Conservation (phyloP, 805 yeast species). For the Yamadazyma phyllophila region DNA sequence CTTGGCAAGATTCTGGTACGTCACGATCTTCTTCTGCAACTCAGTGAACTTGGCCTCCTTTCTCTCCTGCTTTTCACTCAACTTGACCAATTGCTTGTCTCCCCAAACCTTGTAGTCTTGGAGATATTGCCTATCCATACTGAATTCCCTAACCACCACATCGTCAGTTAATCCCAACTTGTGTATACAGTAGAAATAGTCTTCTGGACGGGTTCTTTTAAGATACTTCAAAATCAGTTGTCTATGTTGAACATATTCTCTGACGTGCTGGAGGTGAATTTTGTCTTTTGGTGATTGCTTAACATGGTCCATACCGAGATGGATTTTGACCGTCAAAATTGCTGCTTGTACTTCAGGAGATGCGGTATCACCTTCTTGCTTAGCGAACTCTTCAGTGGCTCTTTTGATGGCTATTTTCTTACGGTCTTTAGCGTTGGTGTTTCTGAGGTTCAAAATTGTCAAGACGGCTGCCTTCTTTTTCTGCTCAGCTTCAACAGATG, state of each 20-base stretch:
- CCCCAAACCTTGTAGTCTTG: conserved; percentile 79
- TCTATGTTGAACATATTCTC: conserved; percentile 86
- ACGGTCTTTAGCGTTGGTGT: conserved; percentile 59
- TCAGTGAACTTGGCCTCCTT: conserved; percentile 28
- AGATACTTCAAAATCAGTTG: conserved; percentile 80
- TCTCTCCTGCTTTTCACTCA: conserved; percentile 32
- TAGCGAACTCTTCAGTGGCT: conserved; percentile 77
- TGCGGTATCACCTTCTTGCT: conserved; percentile 89
- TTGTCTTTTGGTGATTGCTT: conserved; percentile 68
- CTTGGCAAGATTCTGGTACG: conserved; percentile 38
- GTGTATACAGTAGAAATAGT: conserved; percentile 81
- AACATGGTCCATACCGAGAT: conserved; percentile 72
- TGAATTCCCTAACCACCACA: conserved; percentile 75
- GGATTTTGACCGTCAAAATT: conserved; percentile 75
- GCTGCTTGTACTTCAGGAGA: conserved; percentile 97
- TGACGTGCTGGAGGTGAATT: conserved; percentile 63
- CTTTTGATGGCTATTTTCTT: conserved; percentile 55
- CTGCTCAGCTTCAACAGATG: conserved; percentile 37
- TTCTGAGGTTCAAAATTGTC: conserved; percentile 72
- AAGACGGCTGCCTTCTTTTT: conserved; percentile 64
- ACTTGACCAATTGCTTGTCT: conserved; percentile 60
- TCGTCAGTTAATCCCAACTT: conserved; percentile 86
- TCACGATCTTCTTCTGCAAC: conserved; percentile 40
- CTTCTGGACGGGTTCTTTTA: conserved; percentile 74
- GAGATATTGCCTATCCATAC: conserved; percentile 73